Conservation (phyloP, 1,284 basidiomycete genomes). For the Volvariella surrecta region DNA sequence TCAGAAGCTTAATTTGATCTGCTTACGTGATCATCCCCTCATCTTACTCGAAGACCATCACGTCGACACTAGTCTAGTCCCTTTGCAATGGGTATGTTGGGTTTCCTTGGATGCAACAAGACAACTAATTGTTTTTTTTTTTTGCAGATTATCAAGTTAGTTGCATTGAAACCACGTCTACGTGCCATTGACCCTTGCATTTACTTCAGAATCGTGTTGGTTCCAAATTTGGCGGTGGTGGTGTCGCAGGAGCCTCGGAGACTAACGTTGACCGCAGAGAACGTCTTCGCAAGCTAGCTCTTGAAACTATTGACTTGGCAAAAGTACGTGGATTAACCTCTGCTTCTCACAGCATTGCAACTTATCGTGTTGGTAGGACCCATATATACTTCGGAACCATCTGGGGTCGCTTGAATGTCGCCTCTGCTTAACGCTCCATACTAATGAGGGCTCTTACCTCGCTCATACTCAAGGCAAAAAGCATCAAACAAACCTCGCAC, state of each 20-base stretch:
- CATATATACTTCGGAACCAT: conserved; percentile 98
- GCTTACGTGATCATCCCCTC: neutral
- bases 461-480: conserved; percentile 99
- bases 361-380: conserved; percentile 54
- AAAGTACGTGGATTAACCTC: conserved; percentile 45
- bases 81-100: conserved; percentile 26
- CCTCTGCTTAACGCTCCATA: conserved; percentile 95
- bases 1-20: too few species aligned
- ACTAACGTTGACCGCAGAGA: conserved; percentile 94
- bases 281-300: conserved; percentile 87
- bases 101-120: neutral
- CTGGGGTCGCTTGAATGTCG: conserved; percentile 97
- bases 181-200: conserved; percentile 9
- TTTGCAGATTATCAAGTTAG: conserved; percentile 36
- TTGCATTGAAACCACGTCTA: neutral
- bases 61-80: conserved; percentile 1
- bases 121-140: conserved; percentile 4
- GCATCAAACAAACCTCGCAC: conserved; percentile 96
- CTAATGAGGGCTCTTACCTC: conserved; percentile 98
- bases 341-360: neutral
- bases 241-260: conserved; percentile 88
- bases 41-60: neutral
- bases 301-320: conserved; percentile 94
- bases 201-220: conserved; percentile 81
- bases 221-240: conserved; percentile 93